Conservation (phyloP, 2,329 filamentous ascomycete genomes). For the Fusarium austroafricanum region DNA sequence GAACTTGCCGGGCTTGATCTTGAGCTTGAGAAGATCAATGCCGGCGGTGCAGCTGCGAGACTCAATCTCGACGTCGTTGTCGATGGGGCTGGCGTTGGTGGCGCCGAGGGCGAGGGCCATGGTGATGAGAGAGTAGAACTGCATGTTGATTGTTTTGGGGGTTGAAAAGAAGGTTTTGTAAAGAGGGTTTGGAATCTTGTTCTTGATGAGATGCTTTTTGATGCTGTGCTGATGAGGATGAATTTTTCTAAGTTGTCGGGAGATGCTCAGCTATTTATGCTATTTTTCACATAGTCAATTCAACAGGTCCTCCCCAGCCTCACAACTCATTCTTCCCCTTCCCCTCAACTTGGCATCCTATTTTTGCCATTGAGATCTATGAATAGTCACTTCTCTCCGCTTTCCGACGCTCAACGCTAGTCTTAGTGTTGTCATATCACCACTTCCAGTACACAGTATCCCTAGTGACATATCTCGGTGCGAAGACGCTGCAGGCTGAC, state of each 20-base stretch:
- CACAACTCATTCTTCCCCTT: accelerated
- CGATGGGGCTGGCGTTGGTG: neutral
- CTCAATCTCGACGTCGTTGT: neutral
- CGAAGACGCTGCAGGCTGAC: neutral
- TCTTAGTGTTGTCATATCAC: neutral
- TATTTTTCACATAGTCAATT: accelerated
- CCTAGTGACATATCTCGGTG: neutral
- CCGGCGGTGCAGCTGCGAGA: neutral
- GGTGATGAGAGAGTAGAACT: neutral
- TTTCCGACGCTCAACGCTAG: neutral
- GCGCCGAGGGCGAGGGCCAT: neutral
- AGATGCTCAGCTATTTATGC: neutral
- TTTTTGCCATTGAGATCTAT: neutral
- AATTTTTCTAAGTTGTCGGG: neutral
- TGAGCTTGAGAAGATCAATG: constrained; percentile 4
- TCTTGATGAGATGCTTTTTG: neutral
- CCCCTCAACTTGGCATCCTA: accelerated
- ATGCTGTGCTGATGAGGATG: neutral
- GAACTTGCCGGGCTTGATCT: neutral
- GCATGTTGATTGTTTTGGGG: neutral
- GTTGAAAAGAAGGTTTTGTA: neutral
- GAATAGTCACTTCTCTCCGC: neutral
- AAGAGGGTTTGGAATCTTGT: neutral
- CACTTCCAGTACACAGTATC: neutral
- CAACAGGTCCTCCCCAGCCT: accelerated